These are phyloP conservation scores for Tinospora cordifolia DNA, from an alignment of 164 flowering plant species.

Conservation along the genomic window DNA sequence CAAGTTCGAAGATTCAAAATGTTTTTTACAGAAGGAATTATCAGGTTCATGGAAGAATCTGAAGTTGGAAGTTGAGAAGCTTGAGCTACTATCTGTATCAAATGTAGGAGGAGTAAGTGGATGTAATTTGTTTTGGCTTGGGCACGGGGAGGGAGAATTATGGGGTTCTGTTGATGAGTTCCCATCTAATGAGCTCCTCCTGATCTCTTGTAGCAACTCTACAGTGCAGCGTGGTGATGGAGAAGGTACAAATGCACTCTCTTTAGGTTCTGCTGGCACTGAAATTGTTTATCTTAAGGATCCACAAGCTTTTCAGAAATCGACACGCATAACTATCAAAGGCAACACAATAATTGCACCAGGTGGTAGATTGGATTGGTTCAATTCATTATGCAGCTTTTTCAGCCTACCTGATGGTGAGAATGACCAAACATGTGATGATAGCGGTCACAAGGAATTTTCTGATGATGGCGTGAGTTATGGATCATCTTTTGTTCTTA, in stretches of 20 bases:
- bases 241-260: slow-evolving; percentile 79
- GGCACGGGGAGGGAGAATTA: slow-evolving; percentile 74
- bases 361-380: slow-evolving; percentile 94
- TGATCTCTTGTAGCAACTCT: slow-evolving; percentile 69
- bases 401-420: slow-evolving; percentile 45
- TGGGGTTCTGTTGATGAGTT: slow-evolving; percentile 52
- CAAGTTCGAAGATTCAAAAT: slow-evolving; percentile 24
- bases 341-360: slow-evolving; percentile 69
- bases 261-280: slow-evolving; percentile 66
- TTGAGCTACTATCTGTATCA: slow-evolving; percentile 64
- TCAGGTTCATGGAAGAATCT: slow-evolving; percentile 70
- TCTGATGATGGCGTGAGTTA: slow-evolving; percentile 18
- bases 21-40: slow-evolving; percentile 62
- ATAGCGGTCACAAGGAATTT: slow-evolving; percentile 18
- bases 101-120: slow-evolving; percentile 58
- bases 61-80: slow-evolving; percentile 45
- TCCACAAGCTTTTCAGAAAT: slow-evolving; percentile 36
- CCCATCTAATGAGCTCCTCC: slow-evolving; percentile 45
- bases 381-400: slow-evolving; percentile 45
- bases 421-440: slow-evolving; percentile 23
- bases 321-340: slow-evolving; percentile 49
- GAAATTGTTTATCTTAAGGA: slow-evolving; percentile 53
- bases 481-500: slow-evolving; percentile 54
- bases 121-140: slow-evolving; percentile 55
- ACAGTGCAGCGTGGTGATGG: slow-evolving; percentile 84